Conservation (phyloP, 164 flowering plant genomes). For the Chimonanthus praecox region DNA sequence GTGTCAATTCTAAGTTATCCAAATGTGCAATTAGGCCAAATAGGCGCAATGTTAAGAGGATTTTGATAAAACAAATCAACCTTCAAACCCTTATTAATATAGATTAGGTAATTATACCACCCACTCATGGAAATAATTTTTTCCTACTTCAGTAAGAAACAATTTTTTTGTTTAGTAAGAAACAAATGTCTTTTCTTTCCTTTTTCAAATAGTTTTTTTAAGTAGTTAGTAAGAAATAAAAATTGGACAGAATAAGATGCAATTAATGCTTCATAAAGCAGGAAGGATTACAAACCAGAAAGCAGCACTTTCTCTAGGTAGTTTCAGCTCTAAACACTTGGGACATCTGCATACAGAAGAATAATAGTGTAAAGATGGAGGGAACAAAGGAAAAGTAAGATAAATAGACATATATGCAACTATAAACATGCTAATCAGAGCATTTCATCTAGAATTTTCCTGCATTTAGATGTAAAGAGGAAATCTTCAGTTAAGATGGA, state of each 20-base stretch:
- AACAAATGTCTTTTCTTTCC: too few relatives aligned
- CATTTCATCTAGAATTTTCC: too few relatives aligned
- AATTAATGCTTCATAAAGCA: background rate
- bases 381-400: background rate
- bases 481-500: constrained; percentile 1
- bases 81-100: background rate
- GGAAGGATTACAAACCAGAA: constrained; percentile 65
- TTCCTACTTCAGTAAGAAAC: background rate
- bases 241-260: background rate
- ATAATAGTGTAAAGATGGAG: background rate
- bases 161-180: too few relatives aligned
- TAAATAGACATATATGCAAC: too few relatives aligned
- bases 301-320: constrained; percentile 83
- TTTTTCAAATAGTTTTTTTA: too few relatives aligned
- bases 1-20: too few relatives aligned
- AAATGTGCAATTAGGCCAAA: too few relatives aligned
- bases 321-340: constrained; percentile 81
- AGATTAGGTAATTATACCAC: background rate
- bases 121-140: background rate
- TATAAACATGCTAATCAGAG: too few relatives aligned
- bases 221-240: too few relatives aligned
- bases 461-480: background rate
- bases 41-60: too few relatives aligned
- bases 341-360: constrained; percentile 67
- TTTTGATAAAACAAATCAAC: background rate